These are phyloP conservation scores for Aphanoascus verrucosus DNA, from an alignment of 2,329 filamentous ascomycete species.

Conservation along the genomic window DNA sequence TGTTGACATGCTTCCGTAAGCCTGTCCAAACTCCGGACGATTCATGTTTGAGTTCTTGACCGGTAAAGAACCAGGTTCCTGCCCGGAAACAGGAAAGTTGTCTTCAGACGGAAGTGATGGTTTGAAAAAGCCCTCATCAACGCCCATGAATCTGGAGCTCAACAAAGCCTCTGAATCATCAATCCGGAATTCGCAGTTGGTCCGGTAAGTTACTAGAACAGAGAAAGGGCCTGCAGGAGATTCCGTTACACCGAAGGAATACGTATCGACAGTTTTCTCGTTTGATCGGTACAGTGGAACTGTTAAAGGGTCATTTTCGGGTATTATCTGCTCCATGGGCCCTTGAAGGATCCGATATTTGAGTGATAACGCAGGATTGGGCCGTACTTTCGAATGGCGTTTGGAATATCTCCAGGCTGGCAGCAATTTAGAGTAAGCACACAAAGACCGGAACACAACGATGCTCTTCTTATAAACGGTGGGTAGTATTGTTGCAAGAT, in stretches of 20 bases:
- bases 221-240: slow-evolving; percentile 77
- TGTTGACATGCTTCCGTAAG: slow-evolving; percentile 81
- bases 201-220: slow-evolving; percentile 72
- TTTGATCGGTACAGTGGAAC: slow-evolving; percentile 57
- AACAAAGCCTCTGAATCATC: slow-evolving; percentile 84
- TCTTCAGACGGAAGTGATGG: slow-evolving; percentile 56
- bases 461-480: slow-evolving; percentile 97
- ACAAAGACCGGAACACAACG: slow-evolving; percentile 83
- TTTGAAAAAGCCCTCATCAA: slow-evolving; percentile 77
- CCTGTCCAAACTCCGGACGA: slow-evolving; percentile 57
- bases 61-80: slow-evolving; percentile 65
- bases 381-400: slow-evolving; percentile 57
- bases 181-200: slow-evolving; percentile 79
- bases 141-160: slow-evolving; percentile 85
- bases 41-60: slow-evolving; percentile 44
- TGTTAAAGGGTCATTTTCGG: slow-evolving; percentile 57
- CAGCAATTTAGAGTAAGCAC: slow-evolving; percentile 67
- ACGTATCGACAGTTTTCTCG: slow-evolving; percentile 58
- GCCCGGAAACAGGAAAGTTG: slow-evolving; percentile 21
- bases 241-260: slow-evolving; percentile 72
- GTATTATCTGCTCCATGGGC: slow-evolving; percentile 38
- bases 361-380: slow-evolving; percentile 55
- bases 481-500: slow-evolving; percentile 55
- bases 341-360: slow-evolving; percentile 68
- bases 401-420: slow-evolving; percentile 80